Conservation (phyloP, 2,329 filamentous ascomycete species). For the Lasiodiplodia sp. region DNA sequence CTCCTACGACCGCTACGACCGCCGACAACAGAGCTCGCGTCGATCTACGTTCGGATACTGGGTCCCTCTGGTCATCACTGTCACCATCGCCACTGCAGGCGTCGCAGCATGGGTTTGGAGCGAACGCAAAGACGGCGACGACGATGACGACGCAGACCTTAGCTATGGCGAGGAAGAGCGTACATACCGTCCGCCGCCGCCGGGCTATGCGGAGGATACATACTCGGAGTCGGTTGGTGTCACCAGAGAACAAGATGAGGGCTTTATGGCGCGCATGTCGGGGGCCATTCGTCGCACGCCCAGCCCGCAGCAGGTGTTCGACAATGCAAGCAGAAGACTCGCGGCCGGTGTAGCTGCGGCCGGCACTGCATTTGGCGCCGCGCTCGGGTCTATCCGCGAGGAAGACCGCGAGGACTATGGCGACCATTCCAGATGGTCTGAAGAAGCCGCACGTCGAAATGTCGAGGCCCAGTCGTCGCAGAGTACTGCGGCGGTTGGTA, state of each 20-base stretch:
- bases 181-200: constrained; percentile 31
- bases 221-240: constrained; percentile 22
- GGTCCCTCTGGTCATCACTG: constrained; percentile 85
- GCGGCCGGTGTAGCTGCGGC: constrained; percentile 83
- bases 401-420: constrained; percentile 81
- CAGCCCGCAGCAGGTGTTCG: constrained; percentile 87
- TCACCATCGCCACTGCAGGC: constrained; percentile 85
- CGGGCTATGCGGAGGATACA: constrained; percentile 36
- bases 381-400: constrained; percentile 82
- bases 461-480: constrained; percentile 47
- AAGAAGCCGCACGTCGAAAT: constrained; percentile 75
- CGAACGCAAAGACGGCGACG: constrained; percentile 75
- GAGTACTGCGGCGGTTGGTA: constrained; percentile 43
- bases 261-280: constrained; percentile 79
- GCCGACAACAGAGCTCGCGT: constrained; percentile 60
- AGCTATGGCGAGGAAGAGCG: constrained; percentile 31
- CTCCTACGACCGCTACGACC: constrained; percentile 67
- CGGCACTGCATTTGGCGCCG: constrained; percentile 81
- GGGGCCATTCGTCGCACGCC: constrained; percentile 82
- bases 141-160: constrained; percentile 52
- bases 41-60: constrained; percentile 76
- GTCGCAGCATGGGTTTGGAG: constrained; percentile 94
- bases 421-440: constrained; percentile 91
- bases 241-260: constrained; percentile 47
- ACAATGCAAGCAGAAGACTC: constrained; percentile 81